A percentile compares a stretch with the other conserved stretches of the same genome.
Conservation (phyloP, 805 yeast species). For the Yamadazyma scolyti region DNA sequence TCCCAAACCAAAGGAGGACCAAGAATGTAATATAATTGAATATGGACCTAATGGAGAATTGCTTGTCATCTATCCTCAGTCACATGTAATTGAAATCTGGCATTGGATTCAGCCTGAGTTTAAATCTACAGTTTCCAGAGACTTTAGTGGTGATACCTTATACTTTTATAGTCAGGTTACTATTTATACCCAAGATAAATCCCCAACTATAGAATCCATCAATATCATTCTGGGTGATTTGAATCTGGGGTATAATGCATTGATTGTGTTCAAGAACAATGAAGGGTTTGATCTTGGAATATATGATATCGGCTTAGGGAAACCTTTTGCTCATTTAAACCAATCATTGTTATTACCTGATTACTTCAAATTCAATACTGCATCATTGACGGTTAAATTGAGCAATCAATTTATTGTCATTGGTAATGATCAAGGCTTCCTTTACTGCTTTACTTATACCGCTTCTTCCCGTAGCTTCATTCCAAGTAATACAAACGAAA, state of each 20-base stretch:
- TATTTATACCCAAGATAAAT: background rate
- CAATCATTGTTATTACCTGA: constrained; percentile 9
- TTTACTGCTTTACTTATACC: constrained; percentile 12
- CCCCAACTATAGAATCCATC: constrained; percentile 7
- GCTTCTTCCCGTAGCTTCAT: constrained; percentile 1
- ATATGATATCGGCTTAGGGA: background rate
- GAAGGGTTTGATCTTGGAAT: background rate
- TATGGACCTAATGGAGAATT: constrained; percentile 33
- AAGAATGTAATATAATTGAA: constrained; percentile 15
- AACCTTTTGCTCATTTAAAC: background rate
- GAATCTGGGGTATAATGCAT: constrained; percentile 7
- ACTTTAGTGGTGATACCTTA: constrained; percentile 22
- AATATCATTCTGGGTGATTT: constrained; percentile 7
- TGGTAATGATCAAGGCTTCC: constrained; percentile 20
- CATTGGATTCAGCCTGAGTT: constrained; percentile 21
- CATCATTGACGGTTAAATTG: constrained; percentile 14
- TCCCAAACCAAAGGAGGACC: background rate
- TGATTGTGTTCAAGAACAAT: constrained; percentile 5
- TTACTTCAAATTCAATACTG: constrained; percentile 3
- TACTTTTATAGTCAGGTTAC: constrained; percentile 15
- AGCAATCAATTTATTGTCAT: constrained; percentile 18
- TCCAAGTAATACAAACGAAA: constrained; percentile 15
- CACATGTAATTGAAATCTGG: constrained; percentile 28
- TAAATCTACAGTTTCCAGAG: constrained; percentile 4
- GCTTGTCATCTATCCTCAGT: constrained; percentile 19